Percentiles rank a stretch among this genome's conserved stretches.
phyloP scores from a whole-genome alignment of 352 stramenopile species.

The Phytopythium boreale region DNA sequence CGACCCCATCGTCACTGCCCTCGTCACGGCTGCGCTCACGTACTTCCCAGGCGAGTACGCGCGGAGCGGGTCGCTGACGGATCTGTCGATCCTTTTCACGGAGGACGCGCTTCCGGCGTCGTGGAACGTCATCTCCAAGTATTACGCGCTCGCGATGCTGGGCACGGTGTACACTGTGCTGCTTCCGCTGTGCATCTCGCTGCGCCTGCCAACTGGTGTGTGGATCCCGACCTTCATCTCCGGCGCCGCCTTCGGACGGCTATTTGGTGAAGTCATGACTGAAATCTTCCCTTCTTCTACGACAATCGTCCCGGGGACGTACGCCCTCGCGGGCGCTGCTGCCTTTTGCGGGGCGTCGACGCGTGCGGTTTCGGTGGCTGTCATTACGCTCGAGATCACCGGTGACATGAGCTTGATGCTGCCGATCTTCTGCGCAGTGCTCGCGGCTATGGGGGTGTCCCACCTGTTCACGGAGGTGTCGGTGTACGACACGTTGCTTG shows the following conservation, averaged over 20 bases:
- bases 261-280: conserved; percentile 67
- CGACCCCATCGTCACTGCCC: conserved; percentile 58
- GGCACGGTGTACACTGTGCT: conserved; percentile 54
- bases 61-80: conserved; percentile 46
- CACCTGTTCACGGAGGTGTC: conserved; percentile 71
- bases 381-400: conserved; percentile 88
- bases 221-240: conserved; percentile 86
- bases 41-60: conserved; percentile 74
- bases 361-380: conserved; percentile 73
- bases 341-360: conserved; percentile 70
- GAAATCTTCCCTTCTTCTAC: conserved; percentile 21
- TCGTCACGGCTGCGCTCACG: conserved; percentile 61
- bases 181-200: conserved; percentile 77
- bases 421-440: conserved; percentile 71
- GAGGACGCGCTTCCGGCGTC: conserved; percentile 32
- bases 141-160: conserved; percentile 52
- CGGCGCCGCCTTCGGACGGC: conserved; percentile 70
- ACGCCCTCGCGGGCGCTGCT: conserved; percentile 75
- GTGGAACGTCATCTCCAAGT: conserved; percentile 64
- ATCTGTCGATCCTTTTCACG: conserved; percentile 67
- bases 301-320: conserved; percentile 49
- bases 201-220: conserved; percentile 78
- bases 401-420: conserved; percentile 79
- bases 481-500: conserved; percentile 81
- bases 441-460: conserved; percentile 61